Evolutionary conservation across 192 early-diverging fungal genomes (phyloP).

Genomic region (Lobosporangium transversale): DNA sequence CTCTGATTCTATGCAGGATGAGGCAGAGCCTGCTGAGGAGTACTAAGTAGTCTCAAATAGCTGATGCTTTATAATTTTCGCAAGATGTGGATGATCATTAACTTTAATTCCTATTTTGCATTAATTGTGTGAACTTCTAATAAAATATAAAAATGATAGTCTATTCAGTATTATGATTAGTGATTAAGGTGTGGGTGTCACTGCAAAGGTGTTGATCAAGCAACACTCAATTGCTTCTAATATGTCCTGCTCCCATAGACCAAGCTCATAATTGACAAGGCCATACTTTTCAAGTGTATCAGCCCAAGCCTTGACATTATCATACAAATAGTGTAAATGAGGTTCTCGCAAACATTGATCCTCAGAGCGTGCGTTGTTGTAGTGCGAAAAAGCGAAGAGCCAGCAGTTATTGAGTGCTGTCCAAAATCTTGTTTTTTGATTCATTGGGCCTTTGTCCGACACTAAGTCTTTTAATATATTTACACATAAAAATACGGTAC

Average conservation of each 20-base stretch:
- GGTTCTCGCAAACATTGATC: conserved; percentile 65
- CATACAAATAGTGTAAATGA: conserved; percentile 67
- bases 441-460: conserved; percentile 68
- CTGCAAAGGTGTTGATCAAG: conserved; percentile 32
- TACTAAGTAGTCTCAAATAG: conserved; percentile 49
- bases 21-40: conserved; percentile 62
- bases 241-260: conserved; percentile 82
- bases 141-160: too few species aligned
- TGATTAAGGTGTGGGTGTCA: too few species aligned
- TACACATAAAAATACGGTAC: too few species aligned
- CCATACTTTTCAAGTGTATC: conserved; percentile 77
- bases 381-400: conserved; percentile 74
- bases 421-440: conserved; percentile 75
- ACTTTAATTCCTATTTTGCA: too few species aligned
- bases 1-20: conserved; percentile 91
- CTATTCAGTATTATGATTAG: too few species aligned
- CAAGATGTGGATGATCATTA: too few species aligned
- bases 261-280: conserved; percentile 86
- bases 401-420: conserved; percentile 79
- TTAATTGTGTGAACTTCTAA: neutral
- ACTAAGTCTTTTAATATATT: too few species aligned
- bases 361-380: conserved; percentile 56
- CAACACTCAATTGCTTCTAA: conserved; percentile 70
- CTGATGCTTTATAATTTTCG: too few species aligned
- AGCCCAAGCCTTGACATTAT: conserved; percentile 73